Percentiles rank a stretch among this genome's conserved stretches.
Evolutionary conservation across 73 alveolate species (phyloP).

Genomic region (Paramecium sexaurelia): DNA sequence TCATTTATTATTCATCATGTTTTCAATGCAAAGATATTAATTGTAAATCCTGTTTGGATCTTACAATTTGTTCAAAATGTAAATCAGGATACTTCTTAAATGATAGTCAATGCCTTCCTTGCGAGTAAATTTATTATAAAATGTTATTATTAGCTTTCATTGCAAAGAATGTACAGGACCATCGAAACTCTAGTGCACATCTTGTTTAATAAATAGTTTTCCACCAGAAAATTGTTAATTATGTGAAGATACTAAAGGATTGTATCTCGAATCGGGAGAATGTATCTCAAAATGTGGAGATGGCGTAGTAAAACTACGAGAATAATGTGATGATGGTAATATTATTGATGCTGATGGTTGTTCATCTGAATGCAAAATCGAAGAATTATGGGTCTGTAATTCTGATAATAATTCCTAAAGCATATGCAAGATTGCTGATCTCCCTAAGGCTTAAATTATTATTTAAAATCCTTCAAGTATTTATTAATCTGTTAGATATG

Average conservation of each 20-base stretch:
- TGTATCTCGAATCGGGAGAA: slow-evolving; percentile 66
- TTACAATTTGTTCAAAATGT: slow-evolving; percentile 38
- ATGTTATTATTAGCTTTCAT: neutral
- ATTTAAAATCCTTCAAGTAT: neutral
- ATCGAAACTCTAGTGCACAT: neutral
- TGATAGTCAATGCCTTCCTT: neutral
- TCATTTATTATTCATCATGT: neutral
- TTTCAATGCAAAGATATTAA: slow-evolving; percentile 30
- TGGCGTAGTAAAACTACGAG: neutral
- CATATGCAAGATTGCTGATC: neutral
- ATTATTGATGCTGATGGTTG: slow-evolving; percentile 45
- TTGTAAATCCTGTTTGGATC: slow-evolving; percentile 56
- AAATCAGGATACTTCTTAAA: slow-evolving; percentile 43
- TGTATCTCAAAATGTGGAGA: slow-evolving; percentile 21
- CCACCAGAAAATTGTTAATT: neutral
- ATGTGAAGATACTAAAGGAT: slow-evolving; percentile 71
- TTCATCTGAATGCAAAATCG: neutral
- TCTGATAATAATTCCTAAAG: neutral
- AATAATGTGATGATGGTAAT: slow-evolving; percentile 45
- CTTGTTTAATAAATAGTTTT: neutral
- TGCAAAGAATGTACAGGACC: neutral
- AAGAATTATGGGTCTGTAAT: neutral
- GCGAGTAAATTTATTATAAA: neutral
- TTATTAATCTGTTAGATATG: neutral
- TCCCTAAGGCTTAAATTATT: neutral